Evolutionary conservation across 257 asterid species (phyloP), one percentile per base, ranked within the genome.

Genomic region (Nicotiana benthamiana): DNA sequence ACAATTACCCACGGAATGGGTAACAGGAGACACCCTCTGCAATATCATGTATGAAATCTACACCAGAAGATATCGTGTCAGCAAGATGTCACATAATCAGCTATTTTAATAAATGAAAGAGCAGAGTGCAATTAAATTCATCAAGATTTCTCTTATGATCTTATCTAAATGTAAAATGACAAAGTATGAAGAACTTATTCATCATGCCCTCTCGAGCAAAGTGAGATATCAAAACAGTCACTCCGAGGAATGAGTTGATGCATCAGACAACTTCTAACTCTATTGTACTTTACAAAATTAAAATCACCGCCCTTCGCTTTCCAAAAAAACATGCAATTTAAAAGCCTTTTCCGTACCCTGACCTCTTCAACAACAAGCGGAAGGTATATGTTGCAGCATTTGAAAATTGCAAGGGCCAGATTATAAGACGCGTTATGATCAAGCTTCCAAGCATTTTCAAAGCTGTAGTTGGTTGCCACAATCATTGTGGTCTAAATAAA

Each of bases 41-140:
- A 94, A 82, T 84, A 94, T 90, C 97, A 92, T 94, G 89, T 93
- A 94, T 10, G 98, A 87, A 60, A 94, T 91, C 97, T 94, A 92
- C 86, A 82, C 51, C 70, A 86, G 48, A 57, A 6, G 83, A 63
- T 16, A 56, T 77, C 18, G 34, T 86, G 74, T 74, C 32, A 89
- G 82, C 83, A 36, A 56, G 62, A 56, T 56, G 26, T 56, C n/a
- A 56, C 26, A 56, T n/a, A 18, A 18, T 56, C 24, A 56, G 62
- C 62, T 9, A 18, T 1, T 2, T 56, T 18, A 18, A 5, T 56
- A 5, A 56, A 56, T 18, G 62, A 20, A 56, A 56, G 24, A 56
- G 9, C 3, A 56, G 24, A 18, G 7, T 17, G 10, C n/a, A 17
- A 18, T 56, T 20, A 56, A 17, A 17, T 56, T 56, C 62, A 56